These are phyloP conservation scores for Didymella glomerata DNA, from an alignment of 2,329 filamentous ascomycete genomes.

Conservation along the genomic window DNA sequence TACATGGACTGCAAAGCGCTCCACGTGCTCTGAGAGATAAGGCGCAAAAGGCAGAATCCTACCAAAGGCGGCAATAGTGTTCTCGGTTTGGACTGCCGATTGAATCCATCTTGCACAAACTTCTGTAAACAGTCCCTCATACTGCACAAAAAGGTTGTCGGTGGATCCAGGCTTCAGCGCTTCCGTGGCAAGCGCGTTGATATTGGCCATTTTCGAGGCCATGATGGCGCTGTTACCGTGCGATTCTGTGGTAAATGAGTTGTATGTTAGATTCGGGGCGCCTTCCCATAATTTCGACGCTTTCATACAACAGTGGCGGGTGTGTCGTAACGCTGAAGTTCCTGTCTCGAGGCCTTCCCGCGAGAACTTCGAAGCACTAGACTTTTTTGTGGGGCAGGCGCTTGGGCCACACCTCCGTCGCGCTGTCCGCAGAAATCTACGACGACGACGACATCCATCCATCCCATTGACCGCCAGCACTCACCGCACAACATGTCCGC, in stretches of 20 bases:
- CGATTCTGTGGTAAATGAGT: constrained; percentile 28
- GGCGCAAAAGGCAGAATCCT: constrained; percentile 83
- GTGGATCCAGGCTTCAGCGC: constrained; percentile 72
- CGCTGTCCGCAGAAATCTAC: constrained; percentile 36
- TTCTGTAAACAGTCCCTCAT: constrained; percentile 80
- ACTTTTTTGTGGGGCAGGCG: constrained; percentile 29
- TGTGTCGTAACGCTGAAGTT: constrained; percentile 28
- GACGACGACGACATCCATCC: constrained; percentile 28
- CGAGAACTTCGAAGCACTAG: not conserved
- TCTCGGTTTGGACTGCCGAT: constrained; percentile 49
- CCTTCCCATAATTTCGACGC: constrained; percentile 50
- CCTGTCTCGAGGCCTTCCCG: constrained; percentile 4
- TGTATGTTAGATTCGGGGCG: constrained; percentile 34
- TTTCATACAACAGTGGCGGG: constrained; percentile 29
- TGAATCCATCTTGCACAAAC: constrained; percentile 80
- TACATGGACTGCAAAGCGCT: constrained; percentile 55
- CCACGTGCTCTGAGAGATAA: constrained; percentile 77
- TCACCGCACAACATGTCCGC: constrained; percentile 53
- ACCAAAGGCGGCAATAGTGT: constrained; percentile 74
- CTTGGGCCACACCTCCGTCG: constrained; percentile 15
- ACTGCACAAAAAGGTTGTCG: constrained; percentile 75
- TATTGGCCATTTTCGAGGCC: constrained; percentile 39
- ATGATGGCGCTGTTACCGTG: constrained; percentile 25
- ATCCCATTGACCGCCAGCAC: constrained; percentile 31
- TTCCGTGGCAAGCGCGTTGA: constrained; percentile 40